phyloP scores from a whole-genome alignment of 257 asterid genomes.

The Knoxia roxburghii region DNA sequence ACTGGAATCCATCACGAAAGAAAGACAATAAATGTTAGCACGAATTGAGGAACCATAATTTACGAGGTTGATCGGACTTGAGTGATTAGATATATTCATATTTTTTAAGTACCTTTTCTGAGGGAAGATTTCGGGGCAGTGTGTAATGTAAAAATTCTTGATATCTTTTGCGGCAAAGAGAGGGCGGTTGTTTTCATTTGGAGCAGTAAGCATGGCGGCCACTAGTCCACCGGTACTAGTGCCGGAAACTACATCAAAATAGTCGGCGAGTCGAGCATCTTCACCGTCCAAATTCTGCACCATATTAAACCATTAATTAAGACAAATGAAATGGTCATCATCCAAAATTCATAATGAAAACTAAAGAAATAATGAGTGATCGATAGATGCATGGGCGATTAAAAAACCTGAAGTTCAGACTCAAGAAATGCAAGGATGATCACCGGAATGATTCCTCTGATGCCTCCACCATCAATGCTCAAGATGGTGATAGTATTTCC shows the following conservation, averaged over 20 bases:
- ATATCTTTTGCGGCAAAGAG: constrained; percentile 50
- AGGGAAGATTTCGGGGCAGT: constrained; percentile 29
- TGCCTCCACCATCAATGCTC: constrained; percentile 58
- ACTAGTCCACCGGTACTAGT: constrained; percentile 67
- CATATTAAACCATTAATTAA: not conserved
- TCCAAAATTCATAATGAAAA: no score
- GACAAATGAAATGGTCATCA: no score
- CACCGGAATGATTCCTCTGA: constrained; percentile 53
- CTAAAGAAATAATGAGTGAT: no score
- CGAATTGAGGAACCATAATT: not conserved
- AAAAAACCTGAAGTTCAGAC: constrained; percentile 39
- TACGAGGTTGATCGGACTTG: no score
- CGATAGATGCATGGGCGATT: no score
- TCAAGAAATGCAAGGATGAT: constrained; percentile 37
- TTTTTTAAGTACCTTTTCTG: not conserved
- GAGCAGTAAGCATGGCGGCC: constrained; percentile 54
- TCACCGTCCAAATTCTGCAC: constrained; percentile 41
- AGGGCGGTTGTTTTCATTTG: constrained; percentile 44
- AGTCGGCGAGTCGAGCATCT: constrained; percentile 53
- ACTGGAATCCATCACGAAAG: not conserved
- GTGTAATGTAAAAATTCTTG: constrained; percentile 34
- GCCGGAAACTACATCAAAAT: constrained; percentile 62
- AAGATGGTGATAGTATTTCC: constrained; percentile 43
- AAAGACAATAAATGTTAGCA: not conserved
- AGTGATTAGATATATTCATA: no score